phyloP scores from a whole-genome alignment of 2,329 filamentous ascomycete genomes.

The Aspergillus caelatus region DNA sequence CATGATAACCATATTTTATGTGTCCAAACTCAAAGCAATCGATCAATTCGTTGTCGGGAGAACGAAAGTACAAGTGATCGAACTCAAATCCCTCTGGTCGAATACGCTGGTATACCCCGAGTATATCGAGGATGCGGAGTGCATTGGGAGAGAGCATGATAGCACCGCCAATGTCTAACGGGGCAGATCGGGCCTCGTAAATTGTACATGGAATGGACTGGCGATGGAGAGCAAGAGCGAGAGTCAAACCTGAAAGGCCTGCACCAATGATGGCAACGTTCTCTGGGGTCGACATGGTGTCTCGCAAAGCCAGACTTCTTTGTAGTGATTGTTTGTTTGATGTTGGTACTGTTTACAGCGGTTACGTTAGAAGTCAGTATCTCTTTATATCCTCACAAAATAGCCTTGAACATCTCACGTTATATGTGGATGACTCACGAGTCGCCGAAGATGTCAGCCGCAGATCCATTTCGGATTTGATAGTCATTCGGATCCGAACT shows the following conservation, averaged over 20 bases:
- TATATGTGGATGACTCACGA: no score
- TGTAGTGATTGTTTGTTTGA: no score
- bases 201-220: constrained; percentile 54
- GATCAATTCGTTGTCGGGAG: constrained; percentile 39
- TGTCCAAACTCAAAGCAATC: constrained; percentile 53
- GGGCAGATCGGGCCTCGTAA: constrained; percentile 54
- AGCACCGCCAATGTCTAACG: constrained; percentile 56
- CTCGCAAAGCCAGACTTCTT: background rate
- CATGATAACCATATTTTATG: constrained; percentile 56
- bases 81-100: constrained; percentile 54
- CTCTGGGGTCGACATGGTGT: background rate
- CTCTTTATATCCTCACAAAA: no score
- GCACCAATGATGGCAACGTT: constrained; percentile 52
- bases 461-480: background rate
- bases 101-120: constrained; percentile 54
- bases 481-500: background rate
- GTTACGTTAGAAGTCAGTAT: no score
- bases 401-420: no score
- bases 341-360: no score
- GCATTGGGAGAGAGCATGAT: constrained; percentile 65
- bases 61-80: constrained; percentile 50
- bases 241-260: constrained; percentile 55
- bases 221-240: constrained; percentile 58
- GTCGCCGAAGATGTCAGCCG: no score
- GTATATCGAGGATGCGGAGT: constrained; percentile 54